These are phyloP conservation scores for Taphrina flavorubra DNA, from an alignment of 1,139 yeast species.

Conservation along the genomic window DNA sequence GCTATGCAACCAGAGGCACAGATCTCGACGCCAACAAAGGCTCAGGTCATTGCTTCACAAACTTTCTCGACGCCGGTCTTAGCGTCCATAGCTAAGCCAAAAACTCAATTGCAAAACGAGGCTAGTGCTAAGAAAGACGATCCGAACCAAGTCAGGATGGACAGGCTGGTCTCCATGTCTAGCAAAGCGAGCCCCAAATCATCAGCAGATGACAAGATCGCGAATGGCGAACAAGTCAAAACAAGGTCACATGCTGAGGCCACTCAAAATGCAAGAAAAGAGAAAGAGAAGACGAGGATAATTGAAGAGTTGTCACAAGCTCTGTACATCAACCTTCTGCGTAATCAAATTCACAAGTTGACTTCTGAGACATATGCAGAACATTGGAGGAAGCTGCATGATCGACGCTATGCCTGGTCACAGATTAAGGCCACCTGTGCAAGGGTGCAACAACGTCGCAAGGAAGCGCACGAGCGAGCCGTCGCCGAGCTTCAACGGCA, in stretches of 20 bases:
- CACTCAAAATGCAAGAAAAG: neutral
- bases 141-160: neutral
- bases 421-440: neutral
- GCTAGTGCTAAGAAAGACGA: neutral
- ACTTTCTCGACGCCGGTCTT: neutral
- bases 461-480: neutral
- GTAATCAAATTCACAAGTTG: conserved; percentile 9
- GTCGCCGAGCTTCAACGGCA: conserved; percentile 10
- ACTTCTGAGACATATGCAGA: conserved; percentile 10
- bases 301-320: conserved; percentile 15
- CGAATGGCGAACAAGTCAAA: neutral
- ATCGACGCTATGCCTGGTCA: conserved; percentile 1
- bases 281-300: neutral
- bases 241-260: neutral
- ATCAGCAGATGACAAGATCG: neutral
- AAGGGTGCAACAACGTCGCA: conserved; percentile 10
- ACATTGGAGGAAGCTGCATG: neutral
- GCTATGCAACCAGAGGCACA: neutral
- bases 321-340: conserved; percentile 15
- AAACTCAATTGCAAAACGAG: neutral
- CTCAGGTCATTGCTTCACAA: neutral
- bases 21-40: neutral
- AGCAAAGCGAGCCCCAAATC: neutral
- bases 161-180: neutral
- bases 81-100: neutral